phyloP scores from a whole-genome alignment of 2,329 filamentous ascomycete species.

The Phialophora tarda region DNA sequence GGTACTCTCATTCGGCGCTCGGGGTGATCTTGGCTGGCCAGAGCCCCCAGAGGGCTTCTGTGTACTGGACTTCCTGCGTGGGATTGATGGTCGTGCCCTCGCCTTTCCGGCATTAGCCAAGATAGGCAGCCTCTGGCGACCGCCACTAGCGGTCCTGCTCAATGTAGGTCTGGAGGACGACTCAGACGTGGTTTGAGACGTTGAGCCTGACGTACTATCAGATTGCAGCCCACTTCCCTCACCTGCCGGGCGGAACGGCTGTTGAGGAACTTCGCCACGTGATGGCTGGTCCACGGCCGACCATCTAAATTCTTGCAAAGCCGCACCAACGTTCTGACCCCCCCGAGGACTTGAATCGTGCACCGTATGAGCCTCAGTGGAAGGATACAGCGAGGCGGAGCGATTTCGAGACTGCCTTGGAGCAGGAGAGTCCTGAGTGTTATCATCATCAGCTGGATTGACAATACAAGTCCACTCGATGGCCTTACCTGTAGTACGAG shows the following conservation, averaged over 20 bases:
- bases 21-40: constrained; percentile 22
- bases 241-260: constrained; percentile 17
- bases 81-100: constrained; percentile 27
- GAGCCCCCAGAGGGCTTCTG: constrained; percentile 19
- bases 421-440: constrained; percentile 6
- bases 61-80: constrained; percentile 34
- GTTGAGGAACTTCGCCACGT: constrained; percentile 16
- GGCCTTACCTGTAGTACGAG: constrained; percentile 14
- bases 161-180: constrained; percentile 30
- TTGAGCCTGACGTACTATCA: constrained; percentile 20
- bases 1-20: neutral
- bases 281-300: neutral
- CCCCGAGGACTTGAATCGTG: constrained; percentile 37
- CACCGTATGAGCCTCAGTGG: constrained; percentile 8
- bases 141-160: constrained; percentile 31
- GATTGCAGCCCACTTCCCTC: constrained; percentile 8
- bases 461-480: neutral
- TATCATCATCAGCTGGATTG: constrained; percentile 10
- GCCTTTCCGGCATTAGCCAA: constrained; percentile 28
- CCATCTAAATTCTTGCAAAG: constrained; percentile 22
- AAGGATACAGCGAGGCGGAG: constrained; percentile 22
- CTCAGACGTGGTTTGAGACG: constrained; percentile 25
- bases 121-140: constrained; percentile 24
- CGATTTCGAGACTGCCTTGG: constrained; percentile 14
- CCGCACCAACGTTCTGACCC: constrained; percentile 39